Evolutionary conservation across 2,329 filamentous ascomycete genomes (phyloP).

Genomic region (Penicillium polonicum): DNA sequence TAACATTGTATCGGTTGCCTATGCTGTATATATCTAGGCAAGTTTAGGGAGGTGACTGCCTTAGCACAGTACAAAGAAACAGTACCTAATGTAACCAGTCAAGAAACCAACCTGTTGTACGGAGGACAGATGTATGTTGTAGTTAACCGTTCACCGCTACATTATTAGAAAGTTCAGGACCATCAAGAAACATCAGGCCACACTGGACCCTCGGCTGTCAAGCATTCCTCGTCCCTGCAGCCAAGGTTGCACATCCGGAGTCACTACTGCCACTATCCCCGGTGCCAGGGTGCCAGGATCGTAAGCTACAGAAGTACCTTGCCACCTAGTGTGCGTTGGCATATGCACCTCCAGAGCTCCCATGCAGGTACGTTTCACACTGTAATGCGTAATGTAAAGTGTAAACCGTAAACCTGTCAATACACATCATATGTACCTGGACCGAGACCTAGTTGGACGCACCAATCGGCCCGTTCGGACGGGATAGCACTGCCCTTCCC

Average conservation of each 20-base stretch:
- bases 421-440: not conserved
- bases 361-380: constrained; percentile 5
- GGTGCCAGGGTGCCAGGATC: not conserved
- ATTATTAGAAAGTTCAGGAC: not conserved
- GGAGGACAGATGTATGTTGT: no score
- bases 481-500: not conserved
- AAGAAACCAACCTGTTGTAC: not conserved
- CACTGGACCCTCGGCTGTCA: not conserved
- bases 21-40: not conserved
- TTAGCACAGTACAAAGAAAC: not conserved
- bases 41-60: not conserved
- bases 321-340: not conserved
- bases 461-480: constrained; percentile 3
- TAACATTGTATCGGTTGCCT: not conserved
- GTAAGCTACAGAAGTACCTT: not conserved
- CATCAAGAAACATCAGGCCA: not conserved
- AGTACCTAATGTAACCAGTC: not conserved
- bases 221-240: not conserved
- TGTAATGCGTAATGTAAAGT: constrained; percentile 2
- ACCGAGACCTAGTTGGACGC: not conserved
- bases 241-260: not conserved
- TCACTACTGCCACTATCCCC: not conserved
- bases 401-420: not conserved
- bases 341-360: not conserved
- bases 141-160: not conserved